Conservation (phyloP, 352 stramenopile genomes). For the Peronospora destructor region DNA sequence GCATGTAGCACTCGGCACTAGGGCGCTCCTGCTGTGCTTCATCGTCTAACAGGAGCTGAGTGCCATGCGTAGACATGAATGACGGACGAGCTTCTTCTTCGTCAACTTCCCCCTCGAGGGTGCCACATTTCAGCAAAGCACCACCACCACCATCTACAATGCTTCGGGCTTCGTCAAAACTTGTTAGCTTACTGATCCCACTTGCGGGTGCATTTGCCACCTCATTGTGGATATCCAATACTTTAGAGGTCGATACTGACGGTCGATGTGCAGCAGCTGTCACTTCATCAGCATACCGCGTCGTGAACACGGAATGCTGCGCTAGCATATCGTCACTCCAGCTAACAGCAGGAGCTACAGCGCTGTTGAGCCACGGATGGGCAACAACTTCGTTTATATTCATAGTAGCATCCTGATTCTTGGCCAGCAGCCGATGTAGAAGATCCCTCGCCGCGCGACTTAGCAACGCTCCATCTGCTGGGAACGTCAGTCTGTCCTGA, state of each 20-base stretch:
- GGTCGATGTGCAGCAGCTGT: conserved; percentile 20
- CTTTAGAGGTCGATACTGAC: conserved; percentile 17
- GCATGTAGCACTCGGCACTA: conserved; percentile 75
- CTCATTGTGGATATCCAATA: conserved; percentile 10
- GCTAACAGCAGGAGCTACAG: conserved; percentile 35
- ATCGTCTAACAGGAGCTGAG: conserved; percentile 28
- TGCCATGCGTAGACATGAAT: conserved; percentile 68
- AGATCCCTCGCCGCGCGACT: conserved; percentile 69
- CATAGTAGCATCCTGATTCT: conserved; percentile 39
- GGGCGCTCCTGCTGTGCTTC: conserved; percentile 33
- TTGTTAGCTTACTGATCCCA: conserved; percentile 7
- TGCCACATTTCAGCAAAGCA: conserved; percentile 13
- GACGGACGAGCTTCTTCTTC: conserved; percentile 48
- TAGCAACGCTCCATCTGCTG: conserved; percentile 20
- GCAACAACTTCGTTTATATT: conserved; percentile 49
- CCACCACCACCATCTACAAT: conserved; percentile 7
- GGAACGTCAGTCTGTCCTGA: conserved; percentile 28
- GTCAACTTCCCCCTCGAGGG: conserved; percentile 20
- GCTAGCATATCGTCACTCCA: conserved; percentile 43
- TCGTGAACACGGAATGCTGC: conserved; percentile 39
- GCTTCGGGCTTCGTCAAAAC: conserved; percentile 4
- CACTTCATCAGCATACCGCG: conserved; percentile 40
- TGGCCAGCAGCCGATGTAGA: conserved; percentile 48
- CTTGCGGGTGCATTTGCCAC: conserved; percentile 3
- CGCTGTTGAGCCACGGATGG: conserved; percentile 62